Evolutionary conservation across 257 asterid genomes (phyloP).

Genomic region (Ehretia macrophylla): DNA sequence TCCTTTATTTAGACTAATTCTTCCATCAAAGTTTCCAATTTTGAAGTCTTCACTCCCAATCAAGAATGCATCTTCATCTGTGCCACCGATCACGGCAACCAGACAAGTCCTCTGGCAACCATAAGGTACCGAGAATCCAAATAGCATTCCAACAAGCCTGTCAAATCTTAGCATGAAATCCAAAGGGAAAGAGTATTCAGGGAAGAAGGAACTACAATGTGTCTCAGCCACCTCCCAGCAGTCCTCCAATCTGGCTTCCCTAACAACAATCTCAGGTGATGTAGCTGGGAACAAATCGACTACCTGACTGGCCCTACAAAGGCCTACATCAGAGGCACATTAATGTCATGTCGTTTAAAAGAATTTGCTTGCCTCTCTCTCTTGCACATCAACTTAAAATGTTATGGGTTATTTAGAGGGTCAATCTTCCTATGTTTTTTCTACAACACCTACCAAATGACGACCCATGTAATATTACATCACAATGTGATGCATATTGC

Average conservation of each 20-base stretch:
- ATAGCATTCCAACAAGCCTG: slow-evolving; percentile 81
- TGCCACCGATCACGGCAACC: slow-evolving; percentile 66
- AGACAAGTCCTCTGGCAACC: slow-evolving; percentile 86
- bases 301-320: slow-evolving; percentile 73
- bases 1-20: slow-evolving; percentile 61
- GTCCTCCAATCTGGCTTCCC: slow-evolving; percentile 93
- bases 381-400: background rate
- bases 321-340: slow-evolving; percentile 28
- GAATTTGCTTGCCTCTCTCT: background rate
- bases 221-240: slow-evolving; percentile 99
- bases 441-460: background rate
- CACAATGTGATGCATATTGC: too few relatives aligned
- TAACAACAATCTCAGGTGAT: slow-evolving; percentile 72
- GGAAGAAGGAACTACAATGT: slow-evolving; percentile 92
- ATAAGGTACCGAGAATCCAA: slow-evolving; percentile 79
- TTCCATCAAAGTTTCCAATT: slow-evolving; percentile 59
- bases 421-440: background rate
- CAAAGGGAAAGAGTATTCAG: slow-evolving; percentile 74
- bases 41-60: slow-evolving; percentile 60
- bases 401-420: background rate
- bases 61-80: slow-evolving; percentile 44
- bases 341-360: too few relatives aligned
- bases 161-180: slow-evolving; percentile 78
- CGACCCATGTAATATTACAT: background rate
- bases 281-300: slow-evolving; percentile 64